phyloP scores from a whole-genome alignment of 306 rosid species.

The Vachellia collinsii region DNA sequence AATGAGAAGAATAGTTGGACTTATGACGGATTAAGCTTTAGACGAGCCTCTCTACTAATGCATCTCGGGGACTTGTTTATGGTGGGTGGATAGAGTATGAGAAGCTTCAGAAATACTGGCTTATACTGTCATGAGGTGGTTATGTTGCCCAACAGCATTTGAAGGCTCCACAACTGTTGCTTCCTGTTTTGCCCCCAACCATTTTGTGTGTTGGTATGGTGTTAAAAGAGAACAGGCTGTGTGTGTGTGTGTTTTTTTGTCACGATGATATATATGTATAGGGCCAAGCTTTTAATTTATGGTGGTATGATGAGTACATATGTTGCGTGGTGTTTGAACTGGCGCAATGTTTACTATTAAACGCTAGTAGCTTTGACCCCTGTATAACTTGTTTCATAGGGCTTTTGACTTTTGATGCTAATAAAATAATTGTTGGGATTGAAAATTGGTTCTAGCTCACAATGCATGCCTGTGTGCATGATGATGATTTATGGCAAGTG shows the following conservation, averaged over 20 bases:
- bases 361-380: slow-evolving; percentile 10
- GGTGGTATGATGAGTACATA: slow-evolving; percentile 34
- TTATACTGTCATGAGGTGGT: slow-evolving; percentile 37
- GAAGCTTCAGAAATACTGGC: slow-evolving; percentile 50
- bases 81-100: slow-evolving; percentile 42
- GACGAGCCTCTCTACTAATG: slow-evolving; percentile 31
- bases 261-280: slow-evolving; percentile 50
- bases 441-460: not conserved
- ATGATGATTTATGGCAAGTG: not conserved
- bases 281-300: slow-evolving; percentile 27
- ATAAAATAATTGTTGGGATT: slow-evolving; percentile 17
- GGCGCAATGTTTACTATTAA: slow-evolving; percentile 39
- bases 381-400: slow-evolving; percentile 21
- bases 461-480: not conserved
- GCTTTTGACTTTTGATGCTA: slow-evolving; percentile 13
- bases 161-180: slow-evolving; percentile 38
- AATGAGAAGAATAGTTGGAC: slow-evolving; percentile 27
- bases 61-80: slow-evolving; percentile 34
- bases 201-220: slow-evolving; percentile 39
- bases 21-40: slow-evolving; percentile 38
- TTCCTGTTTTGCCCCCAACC: slow-evolving; percentile 28
- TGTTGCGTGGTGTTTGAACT: slow-evolving; percentile 8
- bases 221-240: slow-evolving; percentile 55
- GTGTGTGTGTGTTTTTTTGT: slow-evolving; percentile 54
- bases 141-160: slow-evolving; percentile 41